Evolutionary conservation across 1,284 basidiomycete genomes (phyloP), one percentile per base, ranked within the genome.

Genomic region (Agaricales sp.): DNA sequence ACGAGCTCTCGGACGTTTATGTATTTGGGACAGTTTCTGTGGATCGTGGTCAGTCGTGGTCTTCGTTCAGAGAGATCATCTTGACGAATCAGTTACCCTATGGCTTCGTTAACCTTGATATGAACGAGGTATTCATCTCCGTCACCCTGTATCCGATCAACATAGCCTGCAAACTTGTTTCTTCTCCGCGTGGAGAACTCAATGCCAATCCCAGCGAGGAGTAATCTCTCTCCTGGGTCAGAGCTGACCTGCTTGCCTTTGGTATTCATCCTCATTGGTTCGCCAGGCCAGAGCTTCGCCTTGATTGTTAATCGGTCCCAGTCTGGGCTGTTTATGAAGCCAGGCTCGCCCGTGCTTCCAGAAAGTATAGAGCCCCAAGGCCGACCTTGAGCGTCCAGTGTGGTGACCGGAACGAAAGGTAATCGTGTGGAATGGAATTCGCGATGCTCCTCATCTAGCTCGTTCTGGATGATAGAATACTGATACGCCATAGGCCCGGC

Each of bases 21-120:
- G 54, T 84, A 84, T 56, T 82, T 83, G 4, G 79, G 80, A 55
- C 79, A 83, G 49, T 81, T 80, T 35, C 80, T 83, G 49, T n/a
- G n/a, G n/a, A n/a, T n/a, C n/a, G n/a, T n/a, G n/a, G n/a, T n/a
- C n/a, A n/a, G n/a, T n/a, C n/a, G n/a, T n/a, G n/a, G n/a, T n/a
- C n/a, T n/a, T n/a, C n/a, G n/a, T n/a, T n/a, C n/a, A n/a, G n/a
- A n/a, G n/a, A n/a, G n/a, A n/a, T n/a, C n/a, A n/a, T n/a, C n/a
- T n/a, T n/a, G n/a, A n/a, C n/a, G n/a, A n/a, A n/a, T n/a, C n/a
- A 59, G 66, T 43, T 55, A 80, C 80, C 78, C 80, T 23, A 82
- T 63, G 2, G 80, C 73, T 56, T 83, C 66, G 50, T 78, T 72
- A 8, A 84, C 75, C 2, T 51, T 48, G 22, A 73, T 24, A 12